phyloP scores from a whole-genome alignment of 148 eudicot genomes.

The Polygonum aviculare region DNA sequence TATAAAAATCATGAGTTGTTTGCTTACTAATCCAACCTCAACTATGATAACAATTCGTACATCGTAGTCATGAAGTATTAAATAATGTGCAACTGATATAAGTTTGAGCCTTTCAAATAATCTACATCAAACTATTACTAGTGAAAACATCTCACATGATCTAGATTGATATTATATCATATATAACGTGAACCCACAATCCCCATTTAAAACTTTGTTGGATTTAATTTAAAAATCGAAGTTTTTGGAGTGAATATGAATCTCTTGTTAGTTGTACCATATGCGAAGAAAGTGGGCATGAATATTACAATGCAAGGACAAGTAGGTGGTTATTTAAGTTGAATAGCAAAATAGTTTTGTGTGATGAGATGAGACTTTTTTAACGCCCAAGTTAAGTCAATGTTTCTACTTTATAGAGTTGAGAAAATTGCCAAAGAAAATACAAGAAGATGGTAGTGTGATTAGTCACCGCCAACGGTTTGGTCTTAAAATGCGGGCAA shows the following conservation, averaged over 20 bases:
- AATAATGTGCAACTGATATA: neutral
- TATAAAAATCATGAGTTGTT: conserved; percentile 5
- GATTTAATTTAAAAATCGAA: neutral
- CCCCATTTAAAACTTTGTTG: neutral
- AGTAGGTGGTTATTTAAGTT: conserved; percentile 3
- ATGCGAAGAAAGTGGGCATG: conserved; percentile 1
- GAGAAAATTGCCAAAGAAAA: neutral
- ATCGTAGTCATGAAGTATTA: neutral
- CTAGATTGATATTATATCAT: neutral
- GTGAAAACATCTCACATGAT: neutral
- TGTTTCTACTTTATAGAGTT: neutral
- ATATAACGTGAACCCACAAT: neutral
- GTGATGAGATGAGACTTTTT: neutral
- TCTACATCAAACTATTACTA: neutral
- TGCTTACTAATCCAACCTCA: neutral
- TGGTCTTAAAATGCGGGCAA: conserved; percentile 4
- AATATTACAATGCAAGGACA: neutral
- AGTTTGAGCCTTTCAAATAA: neutral
- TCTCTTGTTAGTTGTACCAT: neutral
- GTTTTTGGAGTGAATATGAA: neutral
- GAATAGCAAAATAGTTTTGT: neutral
- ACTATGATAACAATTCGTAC: neutral
- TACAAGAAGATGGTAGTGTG: neutral
- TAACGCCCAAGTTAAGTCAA: conserved; percentile 1
- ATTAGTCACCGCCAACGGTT: neutral